A percentile compares a stretch with the other conserved stretches of the same genome.
Evolutionary conservation across 2,329 filamentous ascomycete genomes (phyloP).

Genomic region (Sporothrix schenckii): DNA sequence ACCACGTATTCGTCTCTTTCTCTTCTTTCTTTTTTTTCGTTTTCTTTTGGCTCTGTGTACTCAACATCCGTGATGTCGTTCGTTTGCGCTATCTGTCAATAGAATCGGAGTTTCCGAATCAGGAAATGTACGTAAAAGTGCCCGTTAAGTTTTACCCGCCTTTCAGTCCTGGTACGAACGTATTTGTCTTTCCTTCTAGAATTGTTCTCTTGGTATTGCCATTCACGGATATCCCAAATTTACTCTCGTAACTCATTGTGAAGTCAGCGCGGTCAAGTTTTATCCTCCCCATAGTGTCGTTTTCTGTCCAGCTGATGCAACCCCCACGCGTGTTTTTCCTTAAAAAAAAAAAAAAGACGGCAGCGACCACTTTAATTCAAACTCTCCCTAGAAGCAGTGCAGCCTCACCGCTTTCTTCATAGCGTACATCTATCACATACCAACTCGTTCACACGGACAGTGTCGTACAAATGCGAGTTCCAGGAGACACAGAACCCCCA

Average conservation of each 20-base stretch:
- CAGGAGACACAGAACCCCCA: neutral
- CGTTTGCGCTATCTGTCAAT: neutral
- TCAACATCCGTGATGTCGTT: neutral
- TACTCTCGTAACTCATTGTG: neutral
- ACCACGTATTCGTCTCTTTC: neutral
- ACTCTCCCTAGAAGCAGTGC: neutral
- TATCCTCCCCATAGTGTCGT: neutral
- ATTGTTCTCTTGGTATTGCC: neutral
- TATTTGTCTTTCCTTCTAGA: neutral
- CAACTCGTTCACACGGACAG: neutral
- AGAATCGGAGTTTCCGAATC: slow-evolving; percentile 11
- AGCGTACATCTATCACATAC: neutral
- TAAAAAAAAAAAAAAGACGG: neutral
- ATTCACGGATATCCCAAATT: neutral
- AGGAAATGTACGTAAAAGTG: neutral
- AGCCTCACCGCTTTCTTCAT: neutral
- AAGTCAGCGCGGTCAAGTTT: neutral
- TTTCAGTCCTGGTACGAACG: no score
- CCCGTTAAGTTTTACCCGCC: no score
- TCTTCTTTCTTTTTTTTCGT: neutral
- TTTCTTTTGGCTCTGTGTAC: neutral
- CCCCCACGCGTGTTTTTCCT: neutral
- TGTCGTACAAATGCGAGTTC: neutral
- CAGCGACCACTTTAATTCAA: no score
- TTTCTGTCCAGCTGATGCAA: slow-evolving; percentile 19